A percentile compares a stretch with the other conserved stretches of the same genome.
phyloP scores from a whole-genome alignment of 768 basidiomycete genomes.

The Suillus americanus region DNA sequence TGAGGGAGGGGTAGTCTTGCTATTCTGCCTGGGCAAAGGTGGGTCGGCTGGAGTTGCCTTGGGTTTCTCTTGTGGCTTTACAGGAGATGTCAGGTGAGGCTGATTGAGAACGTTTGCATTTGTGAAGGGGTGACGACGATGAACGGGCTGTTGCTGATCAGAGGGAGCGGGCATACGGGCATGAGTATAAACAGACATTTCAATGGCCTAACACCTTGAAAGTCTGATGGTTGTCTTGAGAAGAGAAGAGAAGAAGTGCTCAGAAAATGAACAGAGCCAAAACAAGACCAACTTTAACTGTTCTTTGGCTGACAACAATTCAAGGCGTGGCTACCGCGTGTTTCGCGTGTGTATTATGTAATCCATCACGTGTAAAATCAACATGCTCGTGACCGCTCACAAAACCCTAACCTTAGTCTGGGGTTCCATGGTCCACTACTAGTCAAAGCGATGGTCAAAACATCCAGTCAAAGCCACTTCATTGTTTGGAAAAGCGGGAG shows the following conservation, averaged over 20 bases:
- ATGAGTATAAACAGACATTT: conserved; percentile 40
- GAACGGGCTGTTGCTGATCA: conserved; percentile 23
- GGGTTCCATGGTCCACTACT: conserved; percentile 1
- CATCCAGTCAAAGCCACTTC: not conserved
- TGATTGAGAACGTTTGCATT: conserved; percentile 40
- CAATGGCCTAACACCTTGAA: conserved; percentile 51
- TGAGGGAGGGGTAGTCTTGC: conserved; percentile 77
- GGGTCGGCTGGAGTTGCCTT: conserved; percentile 49
- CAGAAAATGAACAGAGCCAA: conserved; percentile 4
- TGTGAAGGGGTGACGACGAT: conserved; percentile 42
- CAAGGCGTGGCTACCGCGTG: conserved; percentile 14
- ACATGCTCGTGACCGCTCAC: conserved; percentile 10
- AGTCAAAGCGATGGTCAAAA: not conserved
- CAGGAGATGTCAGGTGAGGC: conserved; percentile 30
- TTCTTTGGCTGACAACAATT: conserved; percentile 13
- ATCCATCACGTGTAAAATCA: conserved; percentile 29
- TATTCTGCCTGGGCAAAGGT: conserved; percentile 79
- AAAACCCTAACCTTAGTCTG: conserved; percentile 8
- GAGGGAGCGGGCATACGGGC: conserved; percentile 34
- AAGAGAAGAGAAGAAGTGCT: not conserved
- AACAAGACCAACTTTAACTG: conserved; percentile 1
- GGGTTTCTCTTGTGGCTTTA: conserved; percentile 38
- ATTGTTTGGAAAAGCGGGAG: not conserved
- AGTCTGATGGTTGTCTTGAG: conserved; percentile 15
- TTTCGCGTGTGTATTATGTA: conserved; percentile 32